Evolutionary conservation across 2,329 filamentous ascomycete genomes (phyloP).

Genomic region (Colletotrichum karsti): DNA sequence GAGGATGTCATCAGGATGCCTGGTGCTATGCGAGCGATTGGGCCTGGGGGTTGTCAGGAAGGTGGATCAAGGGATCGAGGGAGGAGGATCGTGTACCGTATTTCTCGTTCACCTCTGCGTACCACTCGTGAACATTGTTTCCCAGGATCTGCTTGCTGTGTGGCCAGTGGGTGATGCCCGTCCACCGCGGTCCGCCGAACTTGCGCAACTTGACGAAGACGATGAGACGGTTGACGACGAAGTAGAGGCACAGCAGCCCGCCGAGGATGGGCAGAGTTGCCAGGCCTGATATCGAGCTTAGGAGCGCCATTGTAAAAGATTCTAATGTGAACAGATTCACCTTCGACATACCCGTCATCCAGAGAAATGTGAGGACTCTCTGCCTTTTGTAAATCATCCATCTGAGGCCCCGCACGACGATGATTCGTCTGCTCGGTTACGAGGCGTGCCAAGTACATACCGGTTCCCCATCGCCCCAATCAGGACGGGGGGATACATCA

Average conservation of each 20-base stretch:
- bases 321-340: no score
- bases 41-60: conserved; percentile 18
- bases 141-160: conserved; percentile 35
- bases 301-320: background rate
- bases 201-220: conserved; percentile 28
- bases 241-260: background rate
- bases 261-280: background rate
- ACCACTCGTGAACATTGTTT: conserved; percentile 34
- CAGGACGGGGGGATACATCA: background rate
- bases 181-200: conserved; percentile 33
- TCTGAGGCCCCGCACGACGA: no score
- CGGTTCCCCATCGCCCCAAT: background rate
- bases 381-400: background rate
- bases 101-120: conserved; percentile 34
- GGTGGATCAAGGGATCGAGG: background rate
- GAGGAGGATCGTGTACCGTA: conserved; percentile 38
- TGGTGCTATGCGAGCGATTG: conserved; percentile 49
- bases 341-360: no score
- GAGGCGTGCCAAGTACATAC: background rate
- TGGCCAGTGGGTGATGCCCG: conserved; percentile 32
- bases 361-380: no score
- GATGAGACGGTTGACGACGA: background rate
- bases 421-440: no score
- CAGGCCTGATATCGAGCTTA: background rate
- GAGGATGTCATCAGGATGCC: conserved; percentile 58